A percentile compares a stretch with the other conserved stretches of the same genome.
phyloP scores from a whole-genome alignment of 306 rosid genomes.

The Quercus alba region DNA sequence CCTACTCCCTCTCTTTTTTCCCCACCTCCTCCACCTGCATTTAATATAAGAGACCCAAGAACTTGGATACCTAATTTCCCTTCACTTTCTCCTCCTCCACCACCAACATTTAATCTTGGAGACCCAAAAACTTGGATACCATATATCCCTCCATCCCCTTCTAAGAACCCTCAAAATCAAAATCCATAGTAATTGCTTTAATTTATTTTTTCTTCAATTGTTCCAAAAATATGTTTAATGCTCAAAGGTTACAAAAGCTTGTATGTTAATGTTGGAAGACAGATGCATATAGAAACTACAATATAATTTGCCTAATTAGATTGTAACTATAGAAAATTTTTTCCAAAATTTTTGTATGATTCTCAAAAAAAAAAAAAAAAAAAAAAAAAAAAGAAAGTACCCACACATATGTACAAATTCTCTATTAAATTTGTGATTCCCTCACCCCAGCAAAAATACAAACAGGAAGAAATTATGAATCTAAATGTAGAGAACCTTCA shows the following conservation, averaged over 20 bases:
- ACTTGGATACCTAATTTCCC: conserved; percentile 46
- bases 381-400: too few relatives aligned
- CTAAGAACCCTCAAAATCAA: conserved; percentile 23
- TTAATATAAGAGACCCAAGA: conserved; percentile 39
- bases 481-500: neutral
- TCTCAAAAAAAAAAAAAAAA: too few relatives aligned
- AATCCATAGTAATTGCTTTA: conserved; percentile 24
- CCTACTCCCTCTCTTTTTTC: conserved; percentile 21
- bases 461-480: neutral
- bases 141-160: conserved; percentile 37
- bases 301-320: neutral
- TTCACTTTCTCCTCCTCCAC: conserved; percentile 29
- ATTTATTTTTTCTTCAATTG: neutral
- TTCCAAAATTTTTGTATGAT: too few relatives aligned
- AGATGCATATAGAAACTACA: neutral
- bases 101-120: conserved; percentile 33
- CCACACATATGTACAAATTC: neutral
- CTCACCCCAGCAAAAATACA: neutral
- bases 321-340: neutral
- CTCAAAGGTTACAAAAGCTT: neutral
- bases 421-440: neutral
- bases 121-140: conserved; percentile 67
- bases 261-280: conserved; percentile 7
- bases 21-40: conserved; percentile 47
- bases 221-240: conserved; percentile 8